Percentiles rank a stretch among this genome's conserved stretches.
phyloP scores from a whole-genome alignment of 1,139 yeast genomes.

The Pichia sp. region DNA sequence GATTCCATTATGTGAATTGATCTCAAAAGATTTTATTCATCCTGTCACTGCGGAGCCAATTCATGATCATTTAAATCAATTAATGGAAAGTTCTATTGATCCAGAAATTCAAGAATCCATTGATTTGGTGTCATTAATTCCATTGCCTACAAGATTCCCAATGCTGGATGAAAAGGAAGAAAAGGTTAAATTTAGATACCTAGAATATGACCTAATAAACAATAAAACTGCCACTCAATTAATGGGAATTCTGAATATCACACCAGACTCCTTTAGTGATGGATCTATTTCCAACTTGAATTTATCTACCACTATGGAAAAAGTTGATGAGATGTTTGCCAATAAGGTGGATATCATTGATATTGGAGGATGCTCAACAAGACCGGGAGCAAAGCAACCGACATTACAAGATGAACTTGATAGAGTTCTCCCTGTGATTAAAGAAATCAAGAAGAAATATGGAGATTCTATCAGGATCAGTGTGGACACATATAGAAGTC shows the following conservation, averaged over 20 bases:
- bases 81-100: conserved; percentile 28
- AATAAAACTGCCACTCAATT: conserved; percentile 38
- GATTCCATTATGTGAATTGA: conserved; percentile 76
- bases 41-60: conserved; percentile 82
- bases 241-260: conserved; percentile 84
- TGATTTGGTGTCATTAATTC: conserved; percentile 37
- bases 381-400: conserved; percentile 69
- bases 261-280: conserved; percentile 95
- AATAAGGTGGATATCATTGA: conserved; percentile 69
- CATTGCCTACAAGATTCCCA: conserved; percentile 28
- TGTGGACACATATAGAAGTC: conserved; percentile 74
- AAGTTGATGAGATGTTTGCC: conserved; percentile 32
- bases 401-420: conserved; percentile 42
- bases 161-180: conserved; percentile 8
- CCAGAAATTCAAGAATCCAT: conserved; percentile 39
- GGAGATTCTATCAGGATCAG: conserved; percentile 46
- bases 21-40: conserved; percentile 56
- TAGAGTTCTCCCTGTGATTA: conserved; percentile 64
- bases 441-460: conserved; percentile 41
- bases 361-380: conserved; percentile 88
- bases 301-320: conserved; percentile 30
- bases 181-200: conserved; percentile 19
- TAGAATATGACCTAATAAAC: conserved; percentile 32
- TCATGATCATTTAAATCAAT: conserved; percentile 56
- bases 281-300: conserved; percentile 53